Evolutionary conservation across 305 asterid species (phyloP), one percentile per base, ranked within the genome.

Genomic region (Fraxinus ornus): DNA sequence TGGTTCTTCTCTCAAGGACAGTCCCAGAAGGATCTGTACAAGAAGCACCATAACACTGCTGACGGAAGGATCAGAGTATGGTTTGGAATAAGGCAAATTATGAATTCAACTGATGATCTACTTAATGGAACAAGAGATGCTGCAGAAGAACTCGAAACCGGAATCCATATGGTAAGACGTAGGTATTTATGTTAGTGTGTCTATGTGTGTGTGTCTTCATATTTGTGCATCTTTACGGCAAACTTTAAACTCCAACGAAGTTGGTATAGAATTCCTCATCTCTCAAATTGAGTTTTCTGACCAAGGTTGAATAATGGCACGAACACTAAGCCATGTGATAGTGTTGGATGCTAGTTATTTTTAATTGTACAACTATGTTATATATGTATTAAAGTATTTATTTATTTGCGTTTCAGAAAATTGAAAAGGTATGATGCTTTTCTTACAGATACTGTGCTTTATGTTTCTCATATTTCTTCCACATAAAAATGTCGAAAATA

Each of bases 11-110:
- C 79, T 80, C 39, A 79, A 87, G 87, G 83, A 77, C 89, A 94
- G 97, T 87, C 89, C 49, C 97, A 92, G 88, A 91, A 85, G 85
- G 94, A 90, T 72, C 84, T 94, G 80, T 79, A 88, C 82, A 82
- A 87, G 87, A 88, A 91, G 83, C 88, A 94, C 87, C 91, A 94
- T 74, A 85, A 92, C 77, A 89, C 90, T 70, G 95, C 91, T 26
- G 90, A 91, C 86, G 97, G 97, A 37, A 92, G 98, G 77, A 91
- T 94, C 84, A 88, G 89, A 87, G 87, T 94, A 77, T 94, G 98
- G 98, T 86, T 94, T 78, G 98, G 98, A 30, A 85, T 94, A 79
- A 87, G 95, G 84, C 97, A 94, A 84, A 90, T 92, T 76, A 92
- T 94, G 98, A 94, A 94, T 81, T 84, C 95, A 73, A 88, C 97